Percentiles rank a stretch among this genome's conserved stretches.
These are phyloP conservation scores for Sanghuangporus sanghuang DNA, from an alignment of 1,284 basidiomycete species.

Conservation along the genomic window DNA sequence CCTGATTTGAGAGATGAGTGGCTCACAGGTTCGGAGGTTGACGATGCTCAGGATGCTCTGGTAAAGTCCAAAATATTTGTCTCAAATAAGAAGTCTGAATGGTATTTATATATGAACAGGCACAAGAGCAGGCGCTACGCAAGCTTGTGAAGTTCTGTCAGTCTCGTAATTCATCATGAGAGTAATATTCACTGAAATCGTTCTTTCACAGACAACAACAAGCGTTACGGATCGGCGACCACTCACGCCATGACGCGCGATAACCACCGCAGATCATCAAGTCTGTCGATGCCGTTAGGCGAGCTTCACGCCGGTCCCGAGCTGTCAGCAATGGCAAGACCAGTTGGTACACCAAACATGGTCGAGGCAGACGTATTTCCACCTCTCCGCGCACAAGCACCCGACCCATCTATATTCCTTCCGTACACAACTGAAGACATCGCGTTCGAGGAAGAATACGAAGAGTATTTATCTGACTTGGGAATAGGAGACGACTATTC, in stretches of 20 bases:
- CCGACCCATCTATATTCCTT: conserved; percentile 78
- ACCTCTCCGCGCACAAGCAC: conserved; percentile 73
- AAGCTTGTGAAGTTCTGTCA: conserved; percentile 92
- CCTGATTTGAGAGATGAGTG: conserved; percentile 97
- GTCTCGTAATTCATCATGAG: conserved; percentile 25
- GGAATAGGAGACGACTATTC: conserved; percentile 46
- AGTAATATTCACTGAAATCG: conserved; percentile 3
- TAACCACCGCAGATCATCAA: conserved; percentile 65
- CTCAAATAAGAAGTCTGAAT: not conserved
- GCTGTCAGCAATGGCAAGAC: conserved; percentile 65
- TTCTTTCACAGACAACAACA: conserved; percentile 61
- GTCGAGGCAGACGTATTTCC: conserved; percentile 80
- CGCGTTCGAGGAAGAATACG: conserved; percentile 84
- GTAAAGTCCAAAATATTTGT: conserved; percentile 2
- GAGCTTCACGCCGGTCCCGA: conserved; percentile 73
- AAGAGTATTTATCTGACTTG: conserved; percentile 80
- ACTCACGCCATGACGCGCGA: conserved; percentile 47
- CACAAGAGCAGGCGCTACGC: conserved; percentile 94
- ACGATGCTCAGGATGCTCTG: conserved; percentile 77
- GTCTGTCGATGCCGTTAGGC: conserved; percentile 74
- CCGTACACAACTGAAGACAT: conserved; percentile 83
- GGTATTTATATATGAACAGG: conserved; percentile 38
- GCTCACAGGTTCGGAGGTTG: conserved; percentile 91
- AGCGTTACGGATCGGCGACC: conserved; percentile 71
- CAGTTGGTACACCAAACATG: conserved; percentile 70